Conservation (phyloP, 441 rosid species). For the Erodium texanum region DNA sequence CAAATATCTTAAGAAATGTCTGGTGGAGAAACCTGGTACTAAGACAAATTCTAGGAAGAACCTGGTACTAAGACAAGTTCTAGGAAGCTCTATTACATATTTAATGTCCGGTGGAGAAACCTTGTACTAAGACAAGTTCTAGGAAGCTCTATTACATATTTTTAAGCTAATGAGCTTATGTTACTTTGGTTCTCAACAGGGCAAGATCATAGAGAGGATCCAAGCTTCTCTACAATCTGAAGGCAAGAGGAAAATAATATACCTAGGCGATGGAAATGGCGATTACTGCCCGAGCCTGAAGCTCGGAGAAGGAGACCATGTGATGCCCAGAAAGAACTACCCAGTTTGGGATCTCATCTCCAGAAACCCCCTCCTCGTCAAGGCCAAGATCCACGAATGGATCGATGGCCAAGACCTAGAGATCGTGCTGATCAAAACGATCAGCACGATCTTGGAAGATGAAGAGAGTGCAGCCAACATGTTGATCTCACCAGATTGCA, state of each 20-base stretch:
- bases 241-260: slow-evolving; percentile 36
- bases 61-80: no score
- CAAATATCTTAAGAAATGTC: no score
- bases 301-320: slow-evolving; percentile 41
- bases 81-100: no score
- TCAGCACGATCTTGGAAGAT: slow-evolving; percentile 23
- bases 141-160: background rate
- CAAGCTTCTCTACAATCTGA: slow-evolving; percentile 24
- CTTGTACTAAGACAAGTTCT: no score
- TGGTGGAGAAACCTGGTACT: no score
- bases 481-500: slow-evolving; percentile 39
- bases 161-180: background rate
- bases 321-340: slow-evolving; percentile 85
- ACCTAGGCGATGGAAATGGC: slow-evolving; percentile 71
- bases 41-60: no score
- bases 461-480: slow-evolving; percentile 8
- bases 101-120: no score
- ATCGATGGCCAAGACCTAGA: slow-evolving; percentile 59
- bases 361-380: slow-evolving; percentile 42
- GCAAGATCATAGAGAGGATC: slow-evolving; percentile 46
- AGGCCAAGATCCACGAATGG: slow-evolving; percentile 68
- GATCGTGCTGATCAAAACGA: slow-evolving; percentile 27
- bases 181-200: slow-evolving; percentile 28
- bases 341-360: slow-evolving; percentile 74
- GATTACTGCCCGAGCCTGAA: slow-evolving; percentile 74